Conservation (phyloP, 441 rosid species). For the Croton setiger region DNA sequence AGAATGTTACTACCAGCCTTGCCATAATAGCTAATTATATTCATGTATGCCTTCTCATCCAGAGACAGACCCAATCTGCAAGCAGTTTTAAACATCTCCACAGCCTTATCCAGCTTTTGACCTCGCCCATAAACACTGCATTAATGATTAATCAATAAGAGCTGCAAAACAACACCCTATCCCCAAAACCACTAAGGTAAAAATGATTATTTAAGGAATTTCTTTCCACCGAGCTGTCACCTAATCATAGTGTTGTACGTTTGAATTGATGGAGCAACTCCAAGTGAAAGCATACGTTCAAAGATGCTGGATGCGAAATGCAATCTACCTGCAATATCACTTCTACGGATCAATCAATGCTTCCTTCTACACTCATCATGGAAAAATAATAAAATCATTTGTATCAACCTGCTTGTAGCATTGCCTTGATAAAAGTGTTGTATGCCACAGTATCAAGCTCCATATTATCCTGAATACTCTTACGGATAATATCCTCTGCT, state of each 20-base stretch:
- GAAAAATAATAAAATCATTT: conserved; percentile 14
- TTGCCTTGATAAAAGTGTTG: conserved; percentile 84
- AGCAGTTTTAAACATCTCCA: conserved; percentile 54
- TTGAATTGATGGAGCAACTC: conserved; percentile 62
- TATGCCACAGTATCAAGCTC: conserved; percentile 78
- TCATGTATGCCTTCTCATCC: conserved; percentile 84
- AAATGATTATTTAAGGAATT: not conserved
- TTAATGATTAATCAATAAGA: conserved; percentile 15
- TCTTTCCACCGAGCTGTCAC: conserved; percentile 32
- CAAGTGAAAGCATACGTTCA: conserved; percentile 55
- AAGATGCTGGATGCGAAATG: conserved; percentile 55
- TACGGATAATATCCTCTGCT: conserved; percentile 47
- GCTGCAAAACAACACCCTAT: conserved; percentile 10
- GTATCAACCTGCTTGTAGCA: conserved; percentile 72
- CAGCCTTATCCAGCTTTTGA: conserved; percentile 60
- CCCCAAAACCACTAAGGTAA: not conserved
- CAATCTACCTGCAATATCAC: conserved; percentile 53
- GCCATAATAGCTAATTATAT: conserved; percentile 61
- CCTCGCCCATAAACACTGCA: conserved; percentile 76
- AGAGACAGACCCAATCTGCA: conserved; percentile 39
- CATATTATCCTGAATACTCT: conserved; percentile 38
- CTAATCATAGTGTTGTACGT: conserved; percentile 80
- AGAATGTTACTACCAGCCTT: conserved; percentile 56
- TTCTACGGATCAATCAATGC: conserved; percentile 19
- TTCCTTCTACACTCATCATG: conserved; percentile 13